Conservation (phyloP, 805 yeast species). For the Zygotorulaspora sp. region DNA sequence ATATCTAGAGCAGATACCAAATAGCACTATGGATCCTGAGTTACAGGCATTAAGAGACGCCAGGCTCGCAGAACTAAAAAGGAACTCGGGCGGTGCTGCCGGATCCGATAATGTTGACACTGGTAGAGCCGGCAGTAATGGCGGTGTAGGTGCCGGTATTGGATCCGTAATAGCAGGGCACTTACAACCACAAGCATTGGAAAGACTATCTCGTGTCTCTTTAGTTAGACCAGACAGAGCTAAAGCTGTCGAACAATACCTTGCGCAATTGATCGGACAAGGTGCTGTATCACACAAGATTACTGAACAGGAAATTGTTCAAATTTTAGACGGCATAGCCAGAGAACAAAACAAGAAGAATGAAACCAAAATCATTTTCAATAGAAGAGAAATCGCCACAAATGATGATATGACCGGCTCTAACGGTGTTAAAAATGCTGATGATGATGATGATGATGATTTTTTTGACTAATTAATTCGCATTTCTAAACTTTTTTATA, state of each 20-base stretch:
- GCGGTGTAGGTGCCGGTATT: constrained; percentile 10
- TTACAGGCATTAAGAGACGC: constrained; percentile 88
- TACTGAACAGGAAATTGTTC: constrained; percentile 78
- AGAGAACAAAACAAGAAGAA: constrained; percentile 61
- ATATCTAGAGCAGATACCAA: no score
- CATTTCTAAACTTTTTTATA: neutral
- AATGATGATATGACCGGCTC: constrained; percentile 37
- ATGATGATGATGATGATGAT: constrained; percentile 40
- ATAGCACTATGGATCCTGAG: constrained; percentile 88
- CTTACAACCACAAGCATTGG: constrained; percentile 78
- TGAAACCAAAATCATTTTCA: constrained; percentile 61
- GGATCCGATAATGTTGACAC: constrained; percentile 35
- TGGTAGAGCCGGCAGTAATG: constrained; percentile 12
- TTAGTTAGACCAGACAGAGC: constrained; percentile 92
- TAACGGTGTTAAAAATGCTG: constrained; percentile 38
- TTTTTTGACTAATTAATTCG: constrained; percentile 46
- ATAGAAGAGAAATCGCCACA: constrained; percentile 45
- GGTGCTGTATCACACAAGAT: constrained; percentile 71
- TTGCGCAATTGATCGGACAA: constrained; percentile 63
- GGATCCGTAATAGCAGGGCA: constrained; percentile 53
- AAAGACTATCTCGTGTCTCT: constrained; percentile 77
- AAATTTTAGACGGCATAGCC: constrained; percentile 76
- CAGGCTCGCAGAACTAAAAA: constrained; percentile 78
- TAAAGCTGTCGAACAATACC: constrained; percentile 75
- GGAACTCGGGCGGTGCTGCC: constrained; percentile 27